phyloP scores from a whole-genome alignment of 768 basidiomycete genomes.

The Postia placenta region DNA sequence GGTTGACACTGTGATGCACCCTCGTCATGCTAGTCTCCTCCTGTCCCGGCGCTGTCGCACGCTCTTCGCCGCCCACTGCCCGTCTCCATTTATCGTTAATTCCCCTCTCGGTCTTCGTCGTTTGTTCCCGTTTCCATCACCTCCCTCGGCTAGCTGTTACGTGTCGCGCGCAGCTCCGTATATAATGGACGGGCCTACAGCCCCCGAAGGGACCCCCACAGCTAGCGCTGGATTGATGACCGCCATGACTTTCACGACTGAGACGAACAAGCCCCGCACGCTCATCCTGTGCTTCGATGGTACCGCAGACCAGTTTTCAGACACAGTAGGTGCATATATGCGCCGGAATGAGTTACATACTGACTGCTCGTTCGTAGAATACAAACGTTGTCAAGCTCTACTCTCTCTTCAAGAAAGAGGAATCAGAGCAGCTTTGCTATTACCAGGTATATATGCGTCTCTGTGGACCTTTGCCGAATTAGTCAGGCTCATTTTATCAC shows the following conservation, averaged over 20 bases:
- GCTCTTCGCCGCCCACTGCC: constrained; percentile 3
- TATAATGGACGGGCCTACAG: not conserved
- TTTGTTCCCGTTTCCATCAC: not conserved
- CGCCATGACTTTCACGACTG: not conserved
- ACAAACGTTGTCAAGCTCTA: constrained; percentile 72
- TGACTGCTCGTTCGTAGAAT: constrained; percentile 30
- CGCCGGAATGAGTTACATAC: not conserved
- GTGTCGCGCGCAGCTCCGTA: too few relatives aligned
- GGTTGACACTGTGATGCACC: too few relatives aligned
- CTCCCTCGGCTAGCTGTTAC: not conserved
- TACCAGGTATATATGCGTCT: constrained; percentile 51
- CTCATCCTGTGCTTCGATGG: constrained; percentile 71
- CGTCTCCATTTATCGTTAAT: not conserved
- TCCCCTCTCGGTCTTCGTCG: not conserved
- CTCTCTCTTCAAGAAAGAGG: constrained; percentile 56
- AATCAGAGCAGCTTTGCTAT: constrained; percentile 45
- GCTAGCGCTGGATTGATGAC: too few relatives aligned
- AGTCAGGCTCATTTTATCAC: too few relatives aligned
- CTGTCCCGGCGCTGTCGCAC: constrained; percentile 1
- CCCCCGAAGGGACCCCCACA: not conserved
- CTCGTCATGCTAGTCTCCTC: not conserved
- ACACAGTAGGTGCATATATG: constrained; percentile 29
- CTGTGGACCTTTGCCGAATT: not conserved
- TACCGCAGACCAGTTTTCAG: constrained; percentile 47
- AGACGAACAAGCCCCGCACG: constrained; percentile 26